Percentiles rank a stretch among this genome's conserved stretches.
These are phyloP conservation scores for Pisolithus marmoratus DNA, from an alignment of 768 basidiomycete genomes.

Conservation along the genomic window DNA sequence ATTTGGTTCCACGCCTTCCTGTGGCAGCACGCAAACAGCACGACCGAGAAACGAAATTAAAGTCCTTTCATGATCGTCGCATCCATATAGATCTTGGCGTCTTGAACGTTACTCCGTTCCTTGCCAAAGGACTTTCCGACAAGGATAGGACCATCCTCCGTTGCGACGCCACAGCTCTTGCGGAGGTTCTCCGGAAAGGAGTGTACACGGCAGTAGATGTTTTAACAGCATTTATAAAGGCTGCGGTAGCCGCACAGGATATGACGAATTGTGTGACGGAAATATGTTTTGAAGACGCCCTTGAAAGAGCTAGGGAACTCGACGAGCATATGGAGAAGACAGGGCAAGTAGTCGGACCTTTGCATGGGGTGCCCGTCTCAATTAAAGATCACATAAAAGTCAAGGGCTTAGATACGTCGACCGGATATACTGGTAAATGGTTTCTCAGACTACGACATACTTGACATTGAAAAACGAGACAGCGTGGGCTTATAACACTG, in stretches of 20 bases:
- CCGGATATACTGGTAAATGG: slow-evolving; percentile 23
- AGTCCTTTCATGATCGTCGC: background rate
- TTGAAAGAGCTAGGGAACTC: slow-evolving; percentile 42
- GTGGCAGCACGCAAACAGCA: slow-evolving; percentile 16
- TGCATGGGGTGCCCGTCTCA: slow-evolving; percentile 40
- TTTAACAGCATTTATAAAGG: slow-evolving; percentile 22
- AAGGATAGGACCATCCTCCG: slow-evolving; percentile 24
- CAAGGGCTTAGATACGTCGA: slow-evolving; percentile 37
- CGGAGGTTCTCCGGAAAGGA: slow-evolving; percentile 15
- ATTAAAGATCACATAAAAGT: slow-evolving; percentile 46
- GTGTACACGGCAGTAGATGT: slow-evolving; percentile 21
- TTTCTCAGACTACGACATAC: background rate
- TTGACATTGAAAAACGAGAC: slow-evolving; percentile 17
- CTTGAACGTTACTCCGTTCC: slow-evolving; percentile 21
- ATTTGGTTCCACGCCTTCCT: background rate
- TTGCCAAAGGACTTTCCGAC: slow-evolving; percentile 20
- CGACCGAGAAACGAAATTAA: slow-evolving; percentile 18
- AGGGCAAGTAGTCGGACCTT: slow-evolving; percentile 42
- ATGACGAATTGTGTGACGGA: slow-evolving; percentile 51
- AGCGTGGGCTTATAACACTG: slow-evolving; percentile 35
- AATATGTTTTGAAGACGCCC: slow-evolving; percentile 49
- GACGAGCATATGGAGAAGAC: slow-evolving; percentile 42
- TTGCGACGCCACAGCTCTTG: slow-evolving; percentile 24
- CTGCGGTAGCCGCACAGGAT: slow-evolving; percentile 25
- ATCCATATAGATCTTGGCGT: slow-evolving; percentile 2